phyloP scores from a whole-genome alignment of 352 stramenopile genomes.

The Aphanomyces astaci region DNA sequence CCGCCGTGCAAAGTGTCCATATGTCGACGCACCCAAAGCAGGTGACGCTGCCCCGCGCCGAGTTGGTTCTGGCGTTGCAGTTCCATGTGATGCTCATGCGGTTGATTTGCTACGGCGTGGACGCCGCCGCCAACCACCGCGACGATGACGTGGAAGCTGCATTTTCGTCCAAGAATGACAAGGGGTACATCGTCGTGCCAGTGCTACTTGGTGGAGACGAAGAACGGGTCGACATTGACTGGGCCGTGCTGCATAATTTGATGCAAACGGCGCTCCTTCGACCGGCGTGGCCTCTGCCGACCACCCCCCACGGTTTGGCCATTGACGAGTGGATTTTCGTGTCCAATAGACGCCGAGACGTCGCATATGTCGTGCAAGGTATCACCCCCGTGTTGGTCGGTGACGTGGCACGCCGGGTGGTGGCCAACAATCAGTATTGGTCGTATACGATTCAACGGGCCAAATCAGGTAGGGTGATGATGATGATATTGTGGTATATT shows the following conservation, averaged over 20 bases:
- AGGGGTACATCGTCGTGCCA: slow-evolving; percentile 76
- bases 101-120: slow-evolving; percentile 64
- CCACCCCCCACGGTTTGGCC: slow-evolving; percentile 21
- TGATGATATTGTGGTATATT: no score
- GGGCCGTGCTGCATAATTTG: slow-evolving; percentile 55
- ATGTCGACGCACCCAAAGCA: slow-evolving; percentile 40
- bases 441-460: slow-evolving; percentile 48
- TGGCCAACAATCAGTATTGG: slow-evolving; percentile 46
- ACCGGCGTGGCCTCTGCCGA: slow-evolving; percentile 60
- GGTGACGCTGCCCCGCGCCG: slow-evolving; percentile 40
- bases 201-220: slow-evolving; percentile 23
- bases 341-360: slow-evolving; percentile 55
- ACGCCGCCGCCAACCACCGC: slow-evolving; percentile 53
- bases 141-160: slow-evolving; percentile 61
- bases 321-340: slow-evolving; percentile 66
- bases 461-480: slow-evolving; percentile 23
- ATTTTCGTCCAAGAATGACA: slow-evolving; percentile 83
- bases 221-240: slow-evolving; percentile 36
- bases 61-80: slow-evolving; percentile 54
- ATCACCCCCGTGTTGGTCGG: slow-evolving; percentile 37
- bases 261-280: slow-evolving; percentile 53
- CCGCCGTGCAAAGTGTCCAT: slow-evolving; percentile 48
- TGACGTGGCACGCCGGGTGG: slow-evolving; percentile 35
- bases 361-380: slow-evolving; percentile 52
- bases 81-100: slow-evolving; percentile 78